A percentile compares a stretch with the other conserved stretches of the same genome.
Evolutionary conservation across 805 yeast genomes (phyloP).

Genomic region (Lipomyces yamanashiensis): DNA sequence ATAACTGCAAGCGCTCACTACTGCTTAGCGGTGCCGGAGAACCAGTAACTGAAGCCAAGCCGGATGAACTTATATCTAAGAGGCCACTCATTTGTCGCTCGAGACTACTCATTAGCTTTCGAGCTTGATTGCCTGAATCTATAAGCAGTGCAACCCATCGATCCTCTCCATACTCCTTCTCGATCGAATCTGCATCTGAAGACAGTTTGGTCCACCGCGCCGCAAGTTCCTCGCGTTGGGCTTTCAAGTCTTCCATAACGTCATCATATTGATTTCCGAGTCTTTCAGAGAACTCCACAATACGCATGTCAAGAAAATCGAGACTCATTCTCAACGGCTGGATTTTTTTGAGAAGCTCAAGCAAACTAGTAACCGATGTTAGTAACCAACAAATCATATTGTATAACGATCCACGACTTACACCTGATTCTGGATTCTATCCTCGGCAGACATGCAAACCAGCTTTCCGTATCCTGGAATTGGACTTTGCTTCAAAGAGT

Average conservation of each 20-base stretch:
- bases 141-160: constrained; percentile 24
- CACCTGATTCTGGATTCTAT: constrained; percentile 18
- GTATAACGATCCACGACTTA: background rate
- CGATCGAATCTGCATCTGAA: constrained; percentile 4
- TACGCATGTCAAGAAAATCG: constrained; percentile 17
- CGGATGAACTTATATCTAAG: background rate
- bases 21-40: constrained; percentile 2
- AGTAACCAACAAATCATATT: background rate
- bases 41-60: background rate
- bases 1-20: background rate
- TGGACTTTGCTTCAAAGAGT: constrained; percentile 30
- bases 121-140: constrained; percentile 19
- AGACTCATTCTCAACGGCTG: constrained; percentile 28
- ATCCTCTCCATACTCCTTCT: constrained; percentile 29
- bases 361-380: constrained; percentile 11
- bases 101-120: constrained; percentile 18
- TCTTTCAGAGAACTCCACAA: constrained; percentile 9
- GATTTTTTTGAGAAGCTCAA: constrained; percentile 14
- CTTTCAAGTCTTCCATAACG: constrained; percentile 5
- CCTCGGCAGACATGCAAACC: constrained; percentile 22
- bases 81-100: constrained; percentile 17
- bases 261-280: constrained; percentile 11
- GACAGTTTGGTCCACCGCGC: constrained; percentile 22
- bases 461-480: constrained; percentile 29
- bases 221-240: constrained; percentile 1